These are phyloP conservation scores for Grosmannia penicillata DNA, from an alignment of 2,329 filamentous ascomycete species.

Conservation along the genomic window DNA sequence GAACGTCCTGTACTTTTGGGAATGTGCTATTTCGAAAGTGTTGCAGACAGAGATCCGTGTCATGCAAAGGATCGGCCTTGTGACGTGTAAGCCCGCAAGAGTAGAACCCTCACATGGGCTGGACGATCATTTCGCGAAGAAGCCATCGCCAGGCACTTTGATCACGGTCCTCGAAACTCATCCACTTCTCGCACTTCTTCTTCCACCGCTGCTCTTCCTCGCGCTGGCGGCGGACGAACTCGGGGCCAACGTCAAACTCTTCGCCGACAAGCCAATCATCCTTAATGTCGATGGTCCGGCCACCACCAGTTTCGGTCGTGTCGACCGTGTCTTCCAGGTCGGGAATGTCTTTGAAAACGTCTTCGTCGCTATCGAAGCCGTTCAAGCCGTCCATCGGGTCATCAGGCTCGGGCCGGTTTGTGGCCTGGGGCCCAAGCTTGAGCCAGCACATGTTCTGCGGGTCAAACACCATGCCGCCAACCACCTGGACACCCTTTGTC, in stretches of 20 bases:
- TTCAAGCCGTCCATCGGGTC: slow-evolving; percentile 51
- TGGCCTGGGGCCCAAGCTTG: slow-evolving; percentile 45
- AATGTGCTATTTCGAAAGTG: not conserved
- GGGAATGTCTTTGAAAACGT: slow-evolving; percentile 89
- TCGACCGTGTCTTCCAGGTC: slow-evolving; percentile 63
- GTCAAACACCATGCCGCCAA: slow-evolving; percentile 98
- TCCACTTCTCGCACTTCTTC: slow-evolving; percentile 77
- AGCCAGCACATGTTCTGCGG: slow-evolving; percentile 97
- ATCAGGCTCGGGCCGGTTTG: slow-evolving; percentile 29
- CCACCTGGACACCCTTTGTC: slow-evolving; percentile 77
- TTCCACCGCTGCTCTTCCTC: slow-evolving; percentile 89
- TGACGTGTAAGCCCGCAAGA: no score
- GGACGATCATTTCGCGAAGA: slow-evolving; percentile 41
- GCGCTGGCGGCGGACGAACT: slow-evolving; percentile 76
- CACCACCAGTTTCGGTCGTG: slow-evolving; percentile 31
- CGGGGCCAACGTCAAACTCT: slow-evolving; percentile 93
- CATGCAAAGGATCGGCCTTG: no score
- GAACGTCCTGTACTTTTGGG: not conserved
- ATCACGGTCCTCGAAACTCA: slow-evolving; percentile 41
- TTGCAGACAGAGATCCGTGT: not conserved
- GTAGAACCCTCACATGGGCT: slow-evolving; percentile 6
- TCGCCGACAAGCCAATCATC: slow-evolving; percentile 83
- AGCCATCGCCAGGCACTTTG: slow-evolving; percentile 64
- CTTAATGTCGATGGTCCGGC: slow-evolving; percentile 44
- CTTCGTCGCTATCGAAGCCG: slow-evolving; percentile 72